These are phyloP conservation scores for Poronia punctata DNA, from an alignment of 495 filamentous ascomycete genomes.

Conservation along the genomic window DNA sequence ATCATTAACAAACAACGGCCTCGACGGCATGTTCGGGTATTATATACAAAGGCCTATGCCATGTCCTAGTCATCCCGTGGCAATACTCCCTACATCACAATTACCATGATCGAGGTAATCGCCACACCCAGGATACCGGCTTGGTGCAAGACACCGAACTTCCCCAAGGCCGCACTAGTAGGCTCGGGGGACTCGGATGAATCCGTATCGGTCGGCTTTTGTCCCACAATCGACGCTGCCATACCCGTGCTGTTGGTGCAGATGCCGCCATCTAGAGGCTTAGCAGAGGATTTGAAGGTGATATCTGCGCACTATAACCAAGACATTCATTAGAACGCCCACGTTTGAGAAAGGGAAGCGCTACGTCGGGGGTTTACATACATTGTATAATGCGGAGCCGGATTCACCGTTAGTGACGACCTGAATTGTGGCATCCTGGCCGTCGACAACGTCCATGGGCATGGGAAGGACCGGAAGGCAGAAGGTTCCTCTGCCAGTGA, in stretches of 20 bases:
- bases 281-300: conserved; percentile 43
- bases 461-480: conserved; percentile 46
- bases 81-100: conserved; percentile 1
- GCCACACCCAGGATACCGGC: not conserved
- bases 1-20: too few relatives aligned
- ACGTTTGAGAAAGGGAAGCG: too few relatives aligned
- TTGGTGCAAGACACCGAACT: not conserved
- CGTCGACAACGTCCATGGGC: conserved; percentile 42
- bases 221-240: conserved; percentile 14
- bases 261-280: conserved; percentile 25
- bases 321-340: conserved; percentile 7
- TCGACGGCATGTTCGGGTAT: not conserved
- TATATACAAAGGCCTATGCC: too few relatives aligned
- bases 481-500: conserved; percentile 53
- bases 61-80: too few relatives aligned
- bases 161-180: not conserved
- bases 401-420: conserved; percentile 44
- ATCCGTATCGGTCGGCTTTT: conserved; percentile 1
- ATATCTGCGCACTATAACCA: conserved; percentile 54
- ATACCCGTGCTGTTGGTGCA: conserved; percentile 45
- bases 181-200: not conserved
- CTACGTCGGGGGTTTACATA: conserved; percentile 34
- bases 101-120: not conserved
- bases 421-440: conserved; percentile 47
- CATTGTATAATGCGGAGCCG: conserved; percentile 54